Evolutionary conservation across 1,284 basidiomycete species (phyloP).

Genomic region (Microbotryum saponariae): DNA sequence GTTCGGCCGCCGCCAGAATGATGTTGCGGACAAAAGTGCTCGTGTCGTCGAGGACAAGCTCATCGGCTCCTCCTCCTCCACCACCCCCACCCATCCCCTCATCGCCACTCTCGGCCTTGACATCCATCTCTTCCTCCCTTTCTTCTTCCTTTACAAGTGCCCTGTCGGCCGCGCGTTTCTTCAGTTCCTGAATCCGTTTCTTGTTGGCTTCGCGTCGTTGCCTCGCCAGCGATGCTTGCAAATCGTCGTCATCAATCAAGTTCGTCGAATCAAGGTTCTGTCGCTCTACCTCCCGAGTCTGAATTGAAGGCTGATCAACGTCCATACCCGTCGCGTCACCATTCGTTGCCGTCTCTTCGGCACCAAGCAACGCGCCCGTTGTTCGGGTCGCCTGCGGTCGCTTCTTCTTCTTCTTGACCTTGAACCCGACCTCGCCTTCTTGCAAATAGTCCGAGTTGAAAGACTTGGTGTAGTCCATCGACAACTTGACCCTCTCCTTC

Average conservation of each 20-base stretch:
- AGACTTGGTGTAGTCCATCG: slow-evolving; percentile 85
- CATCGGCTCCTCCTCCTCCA: slow-evolving; percentile 19
- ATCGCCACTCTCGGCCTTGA: neutral
- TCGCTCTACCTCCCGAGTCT: slow-evolving; percentile 18
- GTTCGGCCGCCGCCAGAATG: slow-evolving; percentile 36
- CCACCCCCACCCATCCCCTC: slow-evolving; percentile 1
- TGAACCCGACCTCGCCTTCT: slow-evolving; percentile 86
- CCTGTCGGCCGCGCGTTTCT: slow-evolving; percentile 8
- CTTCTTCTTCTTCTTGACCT: slow-evolving; percentile 82
- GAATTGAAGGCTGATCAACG: slow-evolving; percentile 55
- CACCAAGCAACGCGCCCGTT: slow-evolving; percentile 51
- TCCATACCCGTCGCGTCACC: slow-evolving; percentile 51
- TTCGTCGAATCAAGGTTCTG: slow-evolving; percentile 47
- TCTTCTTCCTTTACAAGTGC: slow-evolving; percentile 40
- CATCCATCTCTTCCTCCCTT: slow-evolving; percentile 7
- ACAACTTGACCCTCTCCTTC: slow-evolving; percentile 65
- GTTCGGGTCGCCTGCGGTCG: slow-evolving; percentile 62
- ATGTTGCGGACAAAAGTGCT: slow-evolving; percentile 94
- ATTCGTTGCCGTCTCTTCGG: slow-evolving; percentile 40
- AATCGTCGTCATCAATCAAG: slow-evolving; percentile 96
- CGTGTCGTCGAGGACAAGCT: slow-evolving; percentile 87
- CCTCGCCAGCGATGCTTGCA: slow-evolving; percentile 84
- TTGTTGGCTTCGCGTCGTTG: slow-evolving; percentile 72
- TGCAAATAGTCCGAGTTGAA: slow-evolving; percentile 80
- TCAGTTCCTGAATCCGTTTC: slow-evolving; percentile 63